Evolutionary conservation across 1,284 basidiomycete species (phyloP), one percentile per base, ranked within the genome.

Genomic region (Microbotryomycetes sp.): DNA sequence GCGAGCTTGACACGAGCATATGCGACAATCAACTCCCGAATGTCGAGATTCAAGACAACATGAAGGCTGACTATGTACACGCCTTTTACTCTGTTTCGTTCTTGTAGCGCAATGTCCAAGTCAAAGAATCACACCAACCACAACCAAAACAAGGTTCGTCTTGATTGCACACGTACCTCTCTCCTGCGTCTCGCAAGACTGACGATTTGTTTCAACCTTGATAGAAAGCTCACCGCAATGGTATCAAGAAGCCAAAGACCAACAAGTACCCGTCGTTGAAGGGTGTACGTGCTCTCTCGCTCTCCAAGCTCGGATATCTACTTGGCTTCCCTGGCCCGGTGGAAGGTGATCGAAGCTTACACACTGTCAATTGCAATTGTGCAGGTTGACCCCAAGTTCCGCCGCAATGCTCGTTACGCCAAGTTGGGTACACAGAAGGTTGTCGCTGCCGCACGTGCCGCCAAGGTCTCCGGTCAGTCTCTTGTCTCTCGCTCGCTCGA

Each of bases 221-320:
- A 42, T 51, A 67, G 62, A 92, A 92, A 84, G 92, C 94, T 74
- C 94, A 98, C 84, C 86, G 88, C 71, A 98, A 98, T 82, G 94
- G 92, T 77, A 93, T 94, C 81, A 90, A 87, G 80, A 84, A 81
- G 77, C 86, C 88, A 61, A 80, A 82, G 78, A 83, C 84, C 69
- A 82, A 85, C 78, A 80, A 86, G 76, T 86, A 89, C 75, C 84
- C 87, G 69, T 93, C 89, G 62, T 77, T 91, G 81, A 92, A 86
- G 81, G 93, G 93, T 83, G 94, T 91, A 65, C 52, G 73, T 70
- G 55, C 58, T 14, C 23, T 16, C 25, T 53, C 42, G 65, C 30
- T 59, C 31, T 64, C 54, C 30, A 32, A 22, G 14, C 51, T n/a
- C n/a, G n/a, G n/a, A n/a, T n/a, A n/a, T n/a, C n/a, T n/a, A n/a